phyloP scores from a whole-genome alignment of 352 stramenopile species.

The Pythium brachiatum region DNA sequence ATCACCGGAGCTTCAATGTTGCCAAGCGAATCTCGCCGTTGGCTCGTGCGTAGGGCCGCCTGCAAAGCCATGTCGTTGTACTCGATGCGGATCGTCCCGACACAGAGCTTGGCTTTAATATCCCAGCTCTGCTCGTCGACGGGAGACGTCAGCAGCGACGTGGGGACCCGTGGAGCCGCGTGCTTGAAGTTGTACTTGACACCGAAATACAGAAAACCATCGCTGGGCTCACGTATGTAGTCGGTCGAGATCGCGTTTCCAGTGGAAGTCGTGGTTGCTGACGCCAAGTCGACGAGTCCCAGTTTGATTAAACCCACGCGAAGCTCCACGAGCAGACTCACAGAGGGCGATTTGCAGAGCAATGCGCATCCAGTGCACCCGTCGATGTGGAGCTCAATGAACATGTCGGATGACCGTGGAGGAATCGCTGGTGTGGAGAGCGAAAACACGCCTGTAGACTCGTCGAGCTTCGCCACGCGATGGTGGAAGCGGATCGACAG shows the following conservation, averaged over 20 bases:
- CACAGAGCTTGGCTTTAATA: constrained; percentile 59
- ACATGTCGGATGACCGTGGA: constrained; percentile 19
- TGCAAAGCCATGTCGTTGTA: constrained; percentile 56
- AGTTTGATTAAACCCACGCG: constrained; percentile 51
- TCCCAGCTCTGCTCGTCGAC: constrained; percentile 35
- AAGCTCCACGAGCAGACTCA: constrained; percentile 52
- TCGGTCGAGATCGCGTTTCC: constrained; percentile 58
- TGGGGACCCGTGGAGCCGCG: constrained; percentile 1
- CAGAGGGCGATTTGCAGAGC: constrained; percentile 26
- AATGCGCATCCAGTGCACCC: constrained; percentile 48
- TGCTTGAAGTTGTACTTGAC: constrained; percentile 54
- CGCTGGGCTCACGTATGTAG: constrained; percentile 58
- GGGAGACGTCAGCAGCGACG: neutral
- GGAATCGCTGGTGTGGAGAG: constrained; percentile 7
- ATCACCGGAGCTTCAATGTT: neutral
- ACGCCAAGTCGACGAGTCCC: constrained; percentile 25
- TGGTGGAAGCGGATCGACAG: constrained; percentile 43
- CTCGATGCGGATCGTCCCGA: constrained; percentile 53
- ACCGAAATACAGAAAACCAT: constrained; percentile 73
- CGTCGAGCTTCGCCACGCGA: constrained; percentile 9
- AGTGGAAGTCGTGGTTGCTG: neutral
- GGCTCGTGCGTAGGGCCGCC: constrained; percentile 18
- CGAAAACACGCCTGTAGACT: neutral
- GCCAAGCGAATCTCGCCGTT: neutral
- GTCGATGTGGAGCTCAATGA: constrained; percentile 45